Evolutionary conservation across 495 filamentous ascomycete genomes (phyloP), one percentile per base, ranked within the genome.

Genomic region (Lophium mytilinum): DNA sequence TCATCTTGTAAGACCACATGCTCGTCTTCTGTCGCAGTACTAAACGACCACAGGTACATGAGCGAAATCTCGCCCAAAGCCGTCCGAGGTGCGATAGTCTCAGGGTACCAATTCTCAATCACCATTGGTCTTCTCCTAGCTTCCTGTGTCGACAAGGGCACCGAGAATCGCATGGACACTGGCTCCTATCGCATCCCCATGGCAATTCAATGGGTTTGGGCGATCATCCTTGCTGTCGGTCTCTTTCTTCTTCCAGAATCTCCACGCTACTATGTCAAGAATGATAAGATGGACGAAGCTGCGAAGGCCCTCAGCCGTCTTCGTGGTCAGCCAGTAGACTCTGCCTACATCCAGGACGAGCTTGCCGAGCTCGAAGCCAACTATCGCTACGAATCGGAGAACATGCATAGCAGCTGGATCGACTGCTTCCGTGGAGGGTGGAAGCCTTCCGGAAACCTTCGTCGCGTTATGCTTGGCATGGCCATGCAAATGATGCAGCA

Each of bases 141-240:
- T 6, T 78, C 86, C 17, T 78, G 87, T 48, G 83, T 91, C 50
- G 81, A 91, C 74, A 85, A 93, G 58, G 75, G 80, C 5, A 88
- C 85, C 42, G 73, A 86, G 52, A 64, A 80, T 43, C 79, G 80
- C 43, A 66, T 81, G 37, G 74, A 83, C 48, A 74, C 78, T 10
- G 77, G 82, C 48, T 85, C 79, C 12, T 95, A 92, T 72, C 83
- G 89, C 10, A 93, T 94, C 50, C 88, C 90, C 4, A 79, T 93
- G 35, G 85, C 83, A 1, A 65, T 95, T 15, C 89, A 93, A 65
- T 90, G 89, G 67, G 71, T 81, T 6, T 95, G 87, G 86, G 82
- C 87, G 7, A 68, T 89, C 52, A 83, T 93, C 60, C 78, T 95
- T 36, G 80, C 82, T 8, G 61, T 65, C 53, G 89, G 89, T 34